A percentile compares a stretch with the other conserved stretches of the same genome.
Conservation (phyloP, 208 protist genomes). For the Leishmania arabica region DNA sequence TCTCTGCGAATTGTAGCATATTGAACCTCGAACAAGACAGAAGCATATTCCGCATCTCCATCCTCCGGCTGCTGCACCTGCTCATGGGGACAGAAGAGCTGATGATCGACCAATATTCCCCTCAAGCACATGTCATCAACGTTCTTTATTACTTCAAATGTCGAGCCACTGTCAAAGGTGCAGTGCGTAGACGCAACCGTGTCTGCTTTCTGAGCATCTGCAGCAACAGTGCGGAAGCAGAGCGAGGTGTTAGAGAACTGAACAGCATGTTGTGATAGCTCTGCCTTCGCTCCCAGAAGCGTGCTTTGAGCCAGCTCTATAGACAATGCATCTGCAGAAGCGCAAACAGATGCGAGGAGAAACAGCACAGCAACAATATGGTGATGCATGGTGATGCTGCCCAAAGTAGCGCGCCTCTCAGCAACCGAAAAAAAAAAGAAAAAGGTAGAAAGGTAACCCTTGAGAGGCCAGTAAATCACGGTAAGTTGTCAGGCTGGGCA, state of each 20-base stretch:
- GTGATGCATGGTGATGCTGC: neutral
- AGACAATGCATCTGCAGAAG: slow-evolving; percentile 27
- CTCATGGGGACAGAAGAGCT: slow-evolving; percentile 52
- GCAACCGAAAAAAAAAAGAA: neutral
- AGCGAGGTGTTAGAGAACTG: slow-evolving; percentile 43
- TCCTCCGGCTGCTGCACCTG: slow-evolving; percentile 21
- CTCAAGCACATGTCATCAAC: slow-evolving; percentile 48
- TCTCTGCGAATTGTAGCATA: slow-evolving; percentile 7
- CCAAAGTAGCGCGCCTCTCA: neutral
- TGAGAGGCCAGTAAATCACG: neutral
- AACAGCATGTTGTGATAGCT: slow-evolving; percentile 24
- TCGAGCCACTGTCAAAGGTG: slow-evolving; percentile 57
- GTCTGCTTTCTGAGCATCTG: slow-evolving; percentile 8
- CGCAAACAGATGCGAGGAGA: slow-evolving; percentile 2
- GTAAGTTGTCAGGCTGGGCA: no score
- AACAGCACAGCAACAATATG: slow-evolving; percentile 14
- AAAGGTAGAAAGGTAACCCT: neutral
- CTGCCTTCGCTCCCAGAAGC: neutral
- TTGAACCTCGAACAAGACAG: slow-evolving; percentile 8
- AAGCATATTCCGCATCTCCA: slow-evolving; percentile 19
- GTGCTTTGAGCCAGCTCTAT: slow-evolving; percentile 13
- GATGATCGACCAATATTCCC: slow-evolving; percentile 48
- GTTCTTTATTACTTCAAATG: slow-evolving; percentile 32
- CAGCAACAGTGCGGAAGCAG: slow-evolving; percentile 30
- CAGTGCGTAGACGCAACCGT: slow-evolving; percentile 22